Conservation (phyloP, 1,284 basidiomycete genomes). For the Austroboletus niveus region DNA sequence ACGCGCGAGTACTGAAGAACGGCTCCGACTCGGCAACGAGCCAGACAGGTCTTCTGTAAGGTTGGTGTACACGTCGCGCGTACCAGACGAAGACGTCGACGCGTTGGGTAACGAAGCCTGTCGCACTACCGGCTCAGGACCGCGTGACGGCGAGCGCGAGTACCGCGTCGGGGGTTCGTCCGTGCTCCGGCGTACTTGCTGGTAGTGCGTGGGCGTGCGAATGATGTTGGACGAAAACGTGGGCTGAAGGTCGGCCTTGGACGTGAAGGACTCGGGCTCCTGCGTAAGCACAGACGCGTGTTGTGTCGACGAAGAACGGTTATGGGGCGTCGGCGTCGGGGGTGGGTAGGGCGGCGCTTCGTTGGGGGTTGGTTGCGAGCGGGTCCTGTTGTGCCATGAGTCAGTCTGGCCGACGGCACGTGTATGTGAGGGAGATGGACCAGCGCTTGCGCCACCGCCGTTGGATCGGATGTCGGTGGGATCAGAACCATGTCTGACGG, state of each 20-base stretch:
- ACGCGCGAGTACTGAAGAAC: slow-evolving; percentile 22
- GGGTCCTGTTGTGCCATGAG: slow-evolving; percentile 15
- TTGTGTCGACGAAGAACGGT: slow-evolving; percentile 19
- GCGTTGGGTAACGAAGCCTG: slow-evolving; percentile 30
- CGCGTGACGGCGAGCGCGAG: slow-evolving; percentile 22
- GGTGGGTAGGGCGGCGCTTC: slow-evolving; percentile 32
- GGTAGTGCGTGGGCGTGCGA: slow-evolving; percentile 50
- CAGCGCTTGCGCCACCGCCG: slow-evolving; percentile 8
- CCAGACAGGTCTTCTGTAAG: slow-evolving; percentile 56
- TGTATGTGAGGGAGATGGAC: slow-evolving; percentile 17
- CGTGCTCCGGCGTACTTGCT: slow-evolving; percentile 20
- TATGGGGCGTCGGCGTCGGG: slow-evolving; percentile 24
- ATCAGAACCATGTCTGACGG: slow-evolving; percentile 25
- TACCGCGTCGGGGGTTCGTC: slow-evolving; percentile 17
- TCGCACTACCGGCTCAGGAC: slow-evolving; percentile 21
- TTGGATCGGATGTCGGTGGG: slow-evolving; percentile 14
- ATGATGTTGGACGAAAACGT: slow-evolving; percentile 67
- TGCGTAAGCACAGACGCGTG: slow-evolving; percentile 18
- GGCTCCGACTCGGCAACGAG: slow-evolving; percentile 43
- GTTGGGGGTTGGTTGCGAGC: slow-evolving; percentile 19
- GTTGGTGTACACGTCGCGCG: slow-evolving; percentile 26
- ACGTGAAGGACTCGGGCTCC: slow-evolving; percentile 42
- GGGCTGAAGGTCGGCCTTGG: slow-evolving; percentile 50
- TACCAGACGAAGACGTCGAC: slow-evolving; percentile 10
- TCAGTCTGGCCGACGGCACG: slow-evolving; percentile 17